Percentiles rank a stretch among this genome's conserved stretches.
Evolutionary conservation across 75 land plant species (phyloP).

Genomic region (Pinus taeda): DNA sequence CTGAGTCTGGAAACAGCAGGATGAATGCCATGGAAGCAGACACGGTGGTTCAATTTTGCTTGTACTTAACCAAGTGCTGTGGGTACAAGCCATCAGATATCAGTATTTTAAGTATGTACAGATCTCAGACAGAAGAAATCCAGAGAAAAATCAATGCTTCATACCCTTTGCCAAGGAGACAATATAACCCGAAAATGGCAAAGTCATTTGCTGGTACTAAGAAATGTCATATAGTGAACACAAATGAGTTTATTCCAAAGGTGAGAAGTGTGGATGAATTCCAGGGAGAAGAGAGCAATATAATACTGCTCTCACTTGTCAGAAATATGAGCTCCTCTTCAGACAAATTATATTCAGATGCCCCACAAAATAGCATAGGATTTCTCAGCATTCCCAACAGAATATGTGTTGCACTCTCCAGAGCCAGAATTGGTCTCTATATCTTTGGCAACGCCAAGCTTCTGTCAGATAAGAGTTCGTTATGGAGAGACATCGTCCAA

Average conservation of each 20-base stretch:
- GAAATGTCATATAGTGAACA: background rate
- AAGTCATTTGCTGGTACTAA: background rate
- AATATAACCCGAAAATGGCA: background rate
- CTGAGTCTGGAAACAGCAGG: constrained; percentile 3
- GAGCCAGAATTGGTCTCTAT: constrained; percentile 30
- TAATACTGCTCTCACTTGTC: constrained; percentile 25
- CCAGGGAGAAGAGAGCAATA: constrained; percentile 28
- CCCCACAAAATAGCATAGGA: constrained; percentile 11
- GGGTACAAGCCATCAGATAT: constrained; percentile 17
- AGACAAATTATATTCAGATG: background rate
- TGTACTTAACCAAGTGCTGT: constrained; percentile 15
- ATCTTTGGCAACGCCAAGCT: constrained; percentile 29
- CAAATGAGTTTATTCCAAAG: constrained; percentile 5
- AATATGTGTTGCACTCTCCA: constrained; percentile 28
- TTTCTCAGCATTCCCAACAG: constrained; percentile 26
- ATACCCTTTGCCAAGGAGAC: background rate
- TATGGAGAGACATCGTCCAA: constrained; percentile 17
- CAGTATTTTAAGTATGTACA: constrained; percentile 22
- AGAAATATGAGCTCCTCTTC: constrained; percentile 8
- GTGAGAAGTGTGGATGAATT: constrained; percentile 33
- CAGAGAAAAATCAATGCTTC: background rate
- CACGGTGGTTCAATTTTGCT: constrained; percentile 20
- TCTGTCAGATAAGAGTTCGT: constrained; percentile 2
- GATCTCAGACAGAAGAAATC: background rate
- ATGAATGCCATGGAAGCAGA: constrained; percentile 16